A percentile compares a stretch with the other conserved stretches of the same genome.
Evolutionary conservation across 768 basidiomycete species (phyloP).

Genomic region (Auricularia auricula-judae): DNA sequence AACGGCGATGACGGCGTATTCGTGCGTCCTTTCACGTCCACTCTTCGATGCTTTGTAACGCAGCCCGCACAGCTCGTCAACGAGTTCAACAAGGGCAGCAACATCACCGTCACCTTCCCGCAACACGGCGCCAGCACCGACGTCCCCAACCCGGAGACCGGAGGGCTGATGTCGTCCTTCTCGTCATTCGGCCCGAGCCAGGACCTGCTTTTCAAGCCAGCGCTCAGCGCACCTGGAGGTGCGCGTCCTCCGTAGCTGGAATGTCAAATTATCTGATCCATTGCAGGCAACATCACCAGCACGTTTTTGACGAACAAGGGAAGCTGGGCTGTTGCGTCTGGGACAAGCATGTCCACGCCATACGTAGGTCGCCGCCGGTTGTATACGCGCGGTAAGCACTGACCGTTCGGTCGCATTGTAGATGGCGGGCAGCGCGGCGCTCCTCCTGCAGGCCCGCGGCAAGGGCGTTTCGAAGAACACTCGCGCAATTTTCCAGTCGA

Average conservation of each 20-base stretch:
- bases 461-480: slow-evolving; percentile 23
- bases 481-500: slow-evolving; percentile 37
- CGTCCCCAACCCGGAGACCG: background rate
- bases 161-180: background rate
- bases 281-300: no score
- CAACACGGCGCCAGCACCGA: background rate
- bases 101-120: background rate
- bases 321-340: background rate
- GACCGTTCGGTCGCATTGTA: background rate
- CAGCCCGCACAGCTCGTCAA: background rate
- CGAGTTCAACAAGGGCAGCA: background rate
- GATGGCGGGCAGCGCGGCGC: slow-evolving; percentile 30
- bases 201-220: background rate
- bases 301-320: no score
- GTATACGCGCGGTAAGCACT: no score
- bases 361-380: slow-evolving; percentile 17
- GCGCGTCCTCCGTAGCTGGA: background rate
- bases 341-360: slow-evolving; percentile 30
- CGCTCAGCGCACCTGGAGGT: background rate
- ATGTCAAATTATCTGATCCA: background rate
- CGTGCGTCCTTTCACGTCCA: background rate
- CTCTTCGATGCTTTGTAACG: background rate
- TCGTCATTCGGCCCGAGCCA: background rate
- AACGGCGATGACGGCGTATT: background rate
- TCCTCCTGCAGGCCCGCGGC: slow-evolving; percentile 30